phyloP scores from a whole-genome alignment of 345 rosid genomes.

The Corchorus capsularis region DNA sequence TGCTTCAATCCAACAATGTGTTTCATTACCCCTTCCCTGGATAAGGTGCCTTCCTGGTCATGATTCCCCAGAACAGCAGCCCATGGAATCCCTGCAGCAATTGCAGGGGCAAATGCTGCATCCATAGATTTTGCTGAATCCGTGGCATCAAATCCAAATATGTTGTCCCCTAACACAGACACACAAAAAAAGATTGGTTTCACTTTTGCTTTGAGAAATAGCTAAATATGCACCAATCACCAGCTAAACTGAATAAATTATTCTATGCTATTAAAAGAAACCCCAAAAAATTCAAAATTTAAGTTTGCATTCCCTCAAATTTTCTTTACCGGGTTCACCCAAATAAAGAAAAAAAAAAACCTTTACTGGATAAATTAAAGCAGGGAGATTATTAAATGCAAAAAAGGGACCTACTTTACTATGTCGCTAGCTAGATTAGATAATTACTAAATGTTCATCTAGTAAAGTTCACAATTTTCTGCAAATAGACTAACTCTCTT shows the following conservation, averaged over 20 bases:
- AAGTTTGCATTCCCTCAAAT: neutral
- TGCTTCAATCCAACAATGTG: slow-evolving; percentile 63
- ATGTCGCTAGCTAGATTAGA: neutral
- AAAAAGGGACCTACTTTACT: neutral
- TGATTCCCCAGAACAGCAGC: slow-evolving; percentile 89
- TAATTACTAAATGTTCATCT: neutral
- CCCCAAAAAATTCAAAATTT: neutral
- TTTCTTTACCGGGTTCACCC: neutral
- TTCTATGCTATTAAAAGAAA: neutral
- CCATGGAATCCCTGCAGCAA: slow-evolving; percentile 81
- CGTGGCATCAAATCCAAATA: slow-evolving; percentile 56
- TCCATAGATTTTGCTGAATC: slow-evolving; percentile 69
- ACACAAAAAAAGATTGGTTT: neutral
- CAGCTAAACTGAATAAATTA: neutral
- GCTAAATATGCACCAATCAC: too few species aligned
- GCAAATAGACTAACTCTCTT: neutral
- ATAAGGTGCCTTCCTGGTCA: slow-evolving; percentile 78
- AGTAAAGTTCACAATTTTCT: neutral
- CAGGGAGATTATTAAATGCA: neutral
- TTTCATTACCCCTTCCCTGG: slow-evolving; percentile 83
- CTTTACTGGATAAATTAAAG: neutral
- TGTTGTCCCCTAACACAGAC: slow-evolving; percentile 67
- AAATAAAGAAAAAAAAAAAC: too few species aligned
- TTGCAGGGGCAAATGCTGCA: slow-evolving; percentile 78
- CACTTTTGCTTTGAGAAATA: neutral